Evolutionary conservation across 78 protist species (phyloP).

Genomic region (Parvularia atlantis): DNA sequence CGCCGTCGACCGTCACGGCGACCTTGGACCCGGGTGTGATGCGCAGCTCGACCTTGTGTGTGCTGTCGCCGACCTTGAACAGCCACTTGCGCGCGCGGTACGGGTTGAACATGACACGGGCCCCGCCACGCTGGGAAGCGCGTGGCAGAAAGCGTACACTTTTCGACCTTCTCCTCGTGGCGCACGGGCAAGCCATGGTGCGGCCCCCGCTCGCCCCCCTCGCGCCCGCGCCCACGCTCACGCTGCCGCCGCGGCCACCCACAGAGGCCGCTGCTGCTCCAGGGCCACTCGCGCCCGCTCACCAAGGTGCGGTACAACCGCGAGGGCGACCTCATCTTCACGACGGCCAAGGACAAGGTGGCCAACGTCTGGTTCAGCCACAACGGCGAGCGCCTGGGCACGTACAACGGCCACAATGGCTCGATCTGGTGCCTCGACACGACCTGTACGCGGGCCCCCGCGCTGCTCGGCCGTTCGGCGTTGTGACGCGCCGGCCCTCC

Average conservation of each 20-base stretch:
- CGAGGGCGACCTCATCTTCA: slow-evolving; percentile 90
- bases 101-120: too few relatives aligned
- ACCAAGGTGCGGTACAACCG: slow-evolving; percentile 77
- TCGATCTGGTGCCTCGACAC: slow-evolving; percentile 72
- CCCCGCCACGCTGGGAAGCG: too few relatives aligned
- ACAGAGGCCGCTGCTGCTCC: slow-evolving; percentile 60
- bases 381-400: slow-evolving; percentile 86
- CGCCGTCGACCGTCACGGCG: too few relatives aligned
- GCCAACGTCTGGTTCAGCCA: slow-evolving; percentile 56
- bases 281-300: slow-evolving; percentile 82
- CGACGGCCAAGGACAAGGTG: slow-evolving; percentile 56
- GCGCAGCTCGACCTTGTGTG: too few relatives aligned
- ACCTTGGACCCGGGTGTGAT: too few relatives aligned
- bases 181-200: too few relatives aligned
- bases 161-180: too few relatives aligned
- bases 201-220: not conserved
- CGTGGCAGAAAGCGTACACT: too few relatives aligned
- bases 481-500: too few relatives aligned
- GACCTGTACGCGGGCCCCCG: slow-evolving; percentile 40
- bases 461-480: too few relatives aligned
- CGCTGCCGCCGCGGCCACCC: not conserved
- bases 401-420: slow-evolving; percentile 71
- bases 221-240: not conserved
- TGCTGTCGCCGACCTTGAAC: too few relatives aligned
- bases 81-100: too few relatives aligned